Conservation (phyloP, 1,284 basidiomycete genomes). For the Bjerkandera adusta region DNA sequence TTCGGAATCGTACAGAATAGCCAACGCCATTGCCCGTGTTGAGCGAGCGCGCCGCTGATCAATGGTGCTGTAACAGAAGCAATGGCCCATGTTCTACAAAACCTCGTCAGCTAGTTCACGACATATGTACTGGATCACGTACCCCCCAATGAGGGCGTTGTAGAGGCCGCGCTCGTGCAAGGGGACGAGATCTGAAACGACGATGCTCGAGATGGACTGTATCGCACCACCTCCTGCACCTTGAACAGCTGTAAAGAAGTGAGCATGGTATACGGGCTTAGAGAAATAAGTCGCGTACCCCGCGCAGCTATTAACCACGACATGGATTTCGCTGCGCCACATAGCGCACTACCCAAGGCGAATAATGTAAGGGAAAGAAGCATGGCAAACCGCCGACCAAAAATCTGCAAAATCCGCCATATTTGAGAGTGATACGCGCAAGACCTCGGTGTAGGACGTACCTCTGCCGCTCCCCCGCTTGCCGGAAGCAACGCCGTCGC, state of each 20-base stretch:
- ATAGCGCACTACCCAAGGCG: conserved; percentile 42
- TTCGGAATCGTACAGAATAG: conserved; percentile 34
- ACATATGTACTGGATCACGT: conserved; percentile 1
- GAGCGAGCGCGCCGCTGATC: conserved; percentile 36
- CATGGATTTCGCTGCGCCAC: conserved; percentile 40
- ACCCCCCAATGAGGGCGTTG: conserved; percentile 32
- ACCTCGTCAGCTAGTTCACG: not conserved
- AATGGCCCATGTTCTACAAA: conserved; percentile 29
- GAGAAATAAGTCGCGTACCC: conserved; percentile 22
- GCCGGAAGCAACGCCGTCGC: conserved; percentile 36
- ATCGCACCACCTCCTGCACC: conserved; percentile 49
- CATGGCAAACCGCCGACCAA: conserved; percentile 38
- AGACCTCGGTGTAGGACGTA: not conserved
- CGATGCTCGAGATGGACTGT: conserved; percentile 37
- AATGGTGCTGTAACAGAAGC: conserved; percentile 36
- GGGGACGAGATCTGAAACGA: conserved; percentile 45
- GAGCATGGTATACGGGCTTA: not conserved
- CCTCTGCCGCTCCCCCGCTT: conserved; percentile 29
- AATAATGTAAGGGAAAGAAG: conserved; percentile 37
- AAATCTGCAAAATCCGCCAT: conserved; percentile 25
- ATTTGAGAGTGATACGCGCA: not conserved
- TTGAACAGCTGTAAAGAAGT: conserved; percentile 35
- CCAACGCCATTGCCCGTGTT: conserved; percentile 37
- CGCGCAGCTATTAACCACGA: conserved; percentile 40
- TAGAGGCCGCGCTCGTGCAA: conserved; percentile 38